phyloP scores from a whole-genome alignment of 768 basidiomycete species.

The Calocybe cyanea region DNA sequence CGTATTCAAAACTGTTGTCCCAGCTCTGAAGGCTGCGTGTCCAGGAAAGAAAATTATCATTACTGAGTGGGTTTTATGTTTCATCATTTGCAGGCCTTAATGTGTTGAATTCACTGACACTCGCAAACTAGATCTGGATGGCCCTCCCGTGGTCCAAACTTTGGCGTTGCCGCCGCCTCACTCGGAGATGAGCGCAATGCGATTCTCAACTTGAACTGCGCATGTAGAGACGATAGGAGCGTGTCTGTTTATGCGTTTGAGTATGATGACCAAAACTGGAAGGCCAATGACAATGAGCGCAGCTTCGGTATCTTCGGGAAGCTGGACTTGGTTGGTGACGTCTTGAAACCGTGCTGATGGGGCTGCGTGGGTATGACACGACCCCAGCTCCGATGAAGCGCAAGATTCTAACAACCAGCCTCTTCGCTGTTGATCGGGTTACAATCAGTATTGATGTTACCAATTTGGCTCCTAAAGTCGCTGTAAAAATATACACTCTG shows the following conservation, averaged over 20 bases:
- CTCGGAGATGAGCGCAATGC: slow-evolving; percentile 28
- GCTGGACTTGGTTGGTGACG: slow-evolving; percentile 22
- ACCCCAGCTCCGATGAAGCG: too few species aligned
- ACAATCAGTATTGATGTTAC: too few species aligned
- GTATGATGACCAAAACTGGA: slow-evolving; percentile 36
- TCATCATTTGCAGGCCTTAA: not conserved
- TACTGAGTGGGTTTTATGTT: slow-evolving; percentile 26
- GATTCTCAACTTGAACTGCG: slow-evolving; percentile 33
- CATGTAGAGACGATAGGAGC: slow-evolving; percentile 24
- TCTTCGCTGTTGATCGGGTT: not conserved
- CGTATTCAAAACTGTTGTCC: slow-evolving; percentile 34
- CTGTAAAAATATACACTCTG: too few species aligned
- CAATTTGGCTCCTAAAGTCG: too few species aligned
- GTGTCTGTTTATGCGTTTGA: slow-evolving; percentile 35
- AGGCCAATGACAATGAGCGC: slow-evolving; percentile 31
- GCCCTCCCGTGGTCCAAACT: slow-evolving; percentile 32
- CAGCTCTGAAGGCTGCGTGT: slow-evolving; percentile 31
- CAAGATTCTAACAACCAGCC: too few species aligned
- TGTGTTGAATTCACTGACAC: not conserved
- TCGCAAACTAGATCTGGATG: slow-evolving; percentile 39
- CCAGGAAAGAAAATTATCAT: slow-evolving; percentile 33
- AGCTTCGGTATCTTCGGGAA: slow-evolving; percentile 38
- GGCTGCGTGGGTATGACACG: too few species aligned
- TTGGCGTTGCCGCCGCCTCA: slow-evolving; percentile 28
- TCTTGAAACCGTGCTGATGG: slow-evolving; percentile 20